phyloP scores from a whole-genome alignment of 2,329 filamentous ascomycete species.

The Pyrenophora graminea region DNA sequence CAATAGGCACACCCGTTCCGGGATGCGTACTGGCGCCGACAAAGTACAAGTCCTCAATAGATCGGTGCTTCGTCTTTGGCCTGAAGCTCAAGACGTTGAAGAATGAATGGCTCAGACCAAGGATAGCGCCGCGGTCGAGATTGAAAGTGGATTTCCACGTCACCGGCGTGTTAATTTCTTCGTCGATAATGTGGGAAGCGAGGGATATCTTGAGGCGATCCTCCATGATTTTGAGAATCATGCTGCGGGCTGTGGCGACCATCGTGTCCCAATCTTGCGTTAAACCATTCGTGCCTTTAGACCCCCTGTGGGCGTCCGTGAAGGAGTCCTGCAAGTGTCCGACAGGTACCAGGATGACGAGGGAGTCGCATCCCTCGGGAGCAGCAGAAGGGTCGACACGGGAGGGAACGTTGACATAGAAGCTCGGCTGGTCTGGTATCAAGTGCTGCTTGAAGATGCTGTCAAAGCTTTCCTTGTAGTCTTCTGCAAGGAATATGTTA shows the following conservation, averaged over 20 bases:
- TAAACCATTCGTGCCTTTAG: conserved; percentile 48
- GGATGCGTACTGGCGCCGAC: conserved; percentile 77
- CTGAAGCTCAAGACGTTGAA: conserved; percentile 73
- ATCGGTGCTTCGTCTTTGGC: conserved; percentile 60
- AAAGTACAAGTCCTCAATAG: conserved; percentile 64
- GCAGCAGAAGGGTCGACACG: conserved; percentile 70
- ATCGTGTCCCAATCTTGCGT: conserved; percentile 66
- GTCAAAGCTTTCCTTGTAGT: conserved; percentile 75
- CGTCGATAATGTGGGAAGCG: conserved; percentile 59
- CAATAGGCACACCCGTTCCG: conserved; percentile 75
- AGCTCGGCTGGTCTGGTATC: conserved; percentile 70
- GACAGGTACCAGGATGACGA: conserved; percentile 73
- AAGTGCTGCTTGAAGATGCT: conserved; percentile 72
- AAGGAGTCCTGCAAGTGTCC: conserved; percentile 63
- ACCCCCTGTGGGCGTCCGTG: conserved; percentile 45
- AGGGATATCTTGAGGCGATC: conserved; percentile 62
- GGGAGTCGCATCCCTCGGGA: conserved; percentile 64
- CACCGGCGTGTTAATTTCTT: conserved; percentile 67
- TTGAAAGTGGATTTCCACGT: conserved; percentile 72
- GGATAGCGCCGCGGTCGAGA: conserved; percentile 73
- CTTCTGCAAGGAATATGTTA: conserved; percentile 77
- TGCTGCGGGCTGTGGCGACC: conserved; percentile 61
- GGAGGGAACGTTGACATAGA: conserved; percentile 77
- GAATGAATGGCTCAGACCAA: conserved; percentile 73
- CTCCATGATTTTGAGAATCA: conserved; percentile 65